Evolutionary conservation across 768 basidiomycete genomes (phyloP).

Genomic region (Rhizopogon vulgaris): DNA sequence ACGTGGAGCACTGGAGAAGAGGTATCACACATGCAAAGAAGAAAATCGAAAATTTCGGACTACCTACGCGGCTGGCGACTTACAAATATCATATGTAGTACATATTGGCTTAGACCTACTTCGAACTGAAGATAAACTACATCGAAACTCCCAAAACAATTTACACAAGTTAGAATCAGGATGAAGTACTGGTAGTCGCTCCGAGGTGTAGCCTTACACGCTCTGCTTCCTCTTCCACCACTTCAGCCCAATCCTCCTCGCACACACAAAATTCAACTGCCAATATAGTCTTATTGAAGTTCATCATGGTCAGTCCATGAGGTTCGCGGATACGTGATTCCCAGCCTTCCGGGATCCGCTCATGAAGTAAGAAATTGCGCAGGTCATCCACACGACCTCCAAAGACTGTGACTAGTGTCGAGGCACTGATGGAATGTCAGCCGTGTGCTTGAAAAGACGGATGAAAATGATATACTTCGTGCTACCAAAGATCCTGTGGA

Average conservation of each 20-base stretch:
- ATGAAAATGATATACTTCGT: slow-evolving; percentile 48
- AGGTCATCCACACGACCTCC: slow-evolving; percentile 59
- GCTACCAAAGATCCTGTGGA: slow-evolving; percentile 64
- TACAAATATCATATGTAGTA: too few relatives aligned
- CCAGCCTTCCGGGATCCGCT: slow-evolving; percentile 68
- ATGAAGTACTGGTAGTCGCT: neutral
- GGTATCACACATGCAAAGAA: too few relatives aligned
- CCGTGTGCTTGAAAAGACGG: neutral
- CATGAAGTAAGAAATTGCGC: slow-evolving; percentile 50
- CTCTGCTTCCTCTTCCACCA: neutral
- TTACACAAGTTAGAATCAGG: too few relatives aligned
- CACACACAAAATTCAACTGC: neutral
- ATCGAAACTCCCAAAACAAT: neutral
- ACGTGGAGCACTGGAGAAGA: too few relatives aligned
- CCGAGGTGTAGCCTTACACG: too few relatives aligned
- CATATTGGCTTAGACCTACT: too few relatives aligned
- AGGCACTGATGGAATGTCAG: slow-evolving; percentile 36
- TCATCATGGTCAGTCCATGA: slow-evolving; percentile 52
- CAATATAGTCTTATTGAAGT: slow-evolving; percentile 39
- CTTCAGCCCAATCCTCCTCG: neutral
- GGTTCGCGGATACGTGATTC: slow-evolving; percentile 50
- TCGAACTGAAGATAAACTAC: neutral
- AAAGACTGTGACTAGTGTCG: slow-evolving; percentile 62
- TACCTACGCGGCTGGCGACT: too few relatives aligned
- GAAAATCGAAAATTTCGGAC: too few relatives aligned